Percentiles rank a stretch among this genome's conserved stretches.
Evolutionary conservation across 164 flowering plant species (phyloP).

Genomic region (Brasenia schreberi): DNA sequence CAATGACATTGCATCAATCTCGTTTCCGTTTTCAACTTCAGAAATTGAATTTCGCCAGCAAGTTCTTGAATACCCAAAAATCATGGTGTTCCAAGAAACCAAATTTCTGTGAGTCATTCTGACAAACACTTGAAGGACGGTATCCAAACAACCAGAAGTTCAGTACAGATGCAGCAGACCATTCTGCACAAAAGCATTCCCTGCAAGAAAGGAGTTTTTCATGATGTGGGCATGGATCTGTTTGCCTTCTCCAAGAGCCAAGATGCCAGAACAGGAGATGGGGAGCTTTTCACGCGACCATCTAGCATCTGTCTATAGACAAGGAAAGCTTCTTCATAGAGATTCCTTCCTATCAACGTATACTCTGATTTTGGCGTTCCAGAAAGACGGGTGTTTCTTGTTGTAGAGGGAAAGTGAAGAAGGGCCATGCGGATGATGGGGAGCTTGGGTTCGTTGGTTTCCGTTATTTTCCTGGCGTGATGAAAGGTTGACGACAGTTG

Average conservation of each 20-base stretch:
- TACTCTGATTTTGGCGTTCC: slow-evolving; percentile 7
- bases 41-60: background rate
- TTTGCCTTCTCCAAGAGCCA: slow-evolving; percentile 5
- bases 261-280: slow-evolving; percentile 8
- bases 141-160: background rate
- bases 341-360: slow-evolving; percentile 6
- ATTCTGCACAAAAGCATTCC: slow-evolving; percentile 7
- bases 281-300: too few species aligned
- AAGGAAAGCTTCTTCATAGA: slow-evolving; percentile 5
- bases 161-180: slow-evolving; percentile 7
- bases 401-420: background rate
- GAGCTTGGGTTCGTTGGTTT: background rate
- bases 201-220: background rate
- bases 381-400: slow-evolving; percentile 1
- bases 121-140: slow-evolving; percentile 7
- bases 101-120: slow-evolving; percentile 5
- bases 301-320: slow-evolving; percentile 5
- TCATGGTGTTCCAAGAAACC: slow-evolving; percentile 16
- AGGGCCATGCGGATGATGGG: background rate
- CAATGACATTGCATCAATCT: slow-evolving; percentile 5
- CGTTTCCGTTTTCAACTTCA: background rate
- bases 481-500: background rate
- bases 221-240: slow-evolving; percentile 5
- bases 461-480: background rate
- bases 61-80: slow-evolving; percentile 10